Evolutionary conservation across 2,329 filamentous ascomycete species (phyloP), one percentile per base, ranked within the genome.

Genomic region (Ophiostoma piceae): DNA sequence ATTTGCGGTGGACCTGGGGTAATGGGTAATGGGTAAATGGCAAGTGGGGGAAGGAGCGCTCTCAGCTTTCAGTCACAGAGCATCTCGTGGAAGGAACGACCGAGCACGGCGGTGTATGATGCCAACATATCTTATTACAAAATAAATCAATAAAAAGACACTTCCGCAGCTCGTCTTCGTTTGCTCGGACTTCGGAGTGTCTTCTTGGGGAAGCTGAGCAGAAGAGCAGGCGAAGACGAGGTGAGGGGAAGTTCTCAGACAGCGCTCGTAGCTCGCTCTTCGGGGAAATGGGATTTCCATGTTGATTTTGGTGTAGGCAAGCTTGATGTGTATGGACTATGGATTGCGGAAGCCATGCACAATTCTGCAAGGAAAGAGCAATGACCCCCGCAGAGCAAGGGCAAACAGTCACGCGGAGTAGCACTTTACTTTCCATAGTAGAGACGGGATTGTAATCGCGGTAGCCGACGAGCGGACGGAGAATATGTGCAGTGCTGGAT

Each of bases 1-100:
- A 62, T 62, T 62, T 62, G 57, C 57, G 57, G 26, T 62, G 14
- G 57, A 62, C 57, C 57, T 62, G 57, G 57, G 57, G 57, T 62
- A 62, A 62, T 62, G 57, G 57, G 57, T 62, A 62, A 62, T 62
- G 51, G 51, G 51, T 32, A 62, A 62, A 62, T 35, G 57, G 57
- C 22, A 62, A 62, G 57, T 62, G 57, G 57, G 57, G 26, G 57
- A 62, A 62, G 22, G 51, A 26, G 51, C 22, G 51, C n/a, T 57
- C 51, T 12, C 22, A 57, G 22, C 51, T 26, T 57, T 57, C 26
- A 35, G 11, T 62, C 22, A 35, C 8, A 35, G 35, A 57, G 51
- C 51, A 62, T 62, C 14, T 57, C 51, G 51, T 57, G 51, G 51
- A 22, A 62, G 14, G 26, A 35, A 3, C 7, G 57, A 32, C n/a